phyloP scores from a whole-genome alignment of 495 filamentous ascomycete species.

The Neurospora sp. region DNA sequence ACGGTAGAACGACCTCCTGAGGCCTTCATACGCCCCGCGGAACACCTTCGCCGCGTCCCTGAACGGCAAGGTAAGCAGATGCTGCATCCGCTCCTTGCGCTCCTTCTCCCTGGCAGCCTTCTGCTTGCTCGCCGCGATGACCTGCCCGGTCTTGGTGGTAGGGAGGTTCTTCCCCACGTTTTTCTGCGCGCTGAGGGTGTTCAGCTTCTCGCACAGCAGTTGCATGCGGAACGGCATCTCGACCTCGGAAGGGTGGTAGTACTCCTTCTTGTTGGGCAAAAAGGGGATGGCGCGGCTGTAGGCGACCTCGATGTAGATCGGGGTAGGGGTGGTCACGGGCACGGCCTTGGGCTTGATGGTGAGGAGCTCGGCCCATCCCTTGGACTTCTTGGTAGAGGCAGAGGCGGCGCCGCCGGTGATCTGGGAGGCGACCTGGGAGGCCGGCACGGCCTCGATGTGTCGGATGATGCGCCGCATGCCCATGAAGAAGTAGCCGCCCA shows the following conservation, averaged over 20 bases:
- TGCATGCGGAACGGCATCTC: conserved; percentile 28
- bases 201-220: conserved; percentile 10
- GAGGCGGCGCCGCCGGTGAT: not conserved
- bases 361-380: not conserved
- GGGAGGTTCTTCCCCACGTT: conserved; percentile 14
- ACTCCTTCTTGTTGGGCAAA: conserved; percentile 21
- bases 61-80: conserved; percentile 42
- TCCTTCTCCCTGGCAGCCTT: conserved; percentile 21
- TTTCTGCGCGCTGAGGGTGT: not conserved
- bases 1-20: conserved; percentile 31
- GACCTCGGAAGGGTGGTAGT: conserved; percentile 25
- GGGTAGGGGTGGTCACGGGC: not conserved
- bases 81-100: conserved; percentile 33
- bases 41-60: conserved; percentile 27
- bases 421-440: conserved; percentile 1
- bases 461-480: conserved; percentile 31
- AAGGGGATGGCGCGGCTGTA: conserved; percentile 27
- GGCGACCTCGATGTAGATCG: conserved; percentile 28
- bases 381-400: not conserved
- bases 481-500: conserved; percentile 38
- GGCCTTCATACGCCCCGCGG: conserved; percentile 18
- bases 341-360: not conserved
- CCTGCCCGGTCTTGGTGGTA: not conserved
- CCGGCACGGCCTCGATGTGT: conserved; percentile 30
- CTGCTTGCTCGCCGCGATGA: conserved; percentile 10